Percentiles rank a stretch among this genome's conserved stretches.
phyloP scores from a whole-genome alignment of 2,329 filamentous ascomycete species.

The Fusarium sp. region DNA sequence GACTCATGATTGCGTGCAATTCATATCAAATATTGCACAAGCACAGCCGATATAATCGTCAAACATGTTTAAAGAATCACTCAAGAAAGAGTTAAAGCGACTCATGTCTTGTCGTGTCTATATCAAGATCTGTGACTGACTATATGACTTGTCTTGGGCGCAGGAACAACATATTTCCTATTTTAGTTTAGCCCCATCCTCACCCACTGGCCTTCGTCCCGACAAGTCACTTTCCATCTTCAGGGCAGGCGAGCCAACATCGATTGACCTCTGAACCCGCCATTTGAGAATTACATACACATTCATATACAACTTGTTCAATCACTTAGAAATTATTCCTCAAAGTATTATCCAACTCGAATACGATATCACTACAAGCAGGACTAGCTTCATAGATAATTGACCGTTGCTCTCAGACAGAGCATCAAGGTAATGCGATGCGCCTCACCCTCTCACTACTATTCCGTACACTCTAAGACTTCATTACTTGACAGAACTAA shows the following conservation, averaged over 20 bases:
- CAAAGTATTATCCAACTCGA: too few relatives aligned
- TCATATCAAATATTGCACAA: not conserved
- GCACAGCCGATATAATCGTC: not conserved
- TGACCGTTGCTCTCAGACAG: too few relatives aligned
- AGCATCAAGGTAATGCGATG: not conserved
- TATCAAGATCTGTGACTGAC: not conserved
- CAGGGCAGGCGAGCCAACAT: not conserved
- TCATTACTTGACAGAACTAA: not conserved
- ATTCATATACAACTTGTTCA: not conserved
- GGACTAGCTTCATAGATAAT: not conserved
- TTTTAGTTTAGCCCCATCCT: conserved; percentile 4
- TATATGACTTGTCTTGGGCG: not conserved
- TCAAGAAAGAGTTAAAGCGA: not conserved
- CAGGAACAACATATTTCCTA: conserved; percentile 18
- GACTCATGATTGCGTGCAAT: not conserved
- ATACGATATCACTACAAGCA: not conserved
- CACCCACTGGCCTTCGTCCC: not conserved
- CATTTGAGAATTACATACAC: not conserved
- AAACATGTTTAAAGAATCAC: not conserved
- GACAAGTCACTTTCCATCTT: not conserved
- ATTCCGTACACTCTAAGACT: not conserved
- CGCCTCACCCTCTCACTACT: not conserved
- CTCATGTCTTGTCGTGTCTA: not conserved
- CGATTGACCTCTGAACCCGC: not conserved
- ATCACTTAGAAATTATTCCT: not conserved